Percentiles rank a stretch among this genome's conserved stretches.
phyloP scores from a whole-genome alignment of 1,284 basidiomycete genomes.

The Inonotus hispidus region DNA sequence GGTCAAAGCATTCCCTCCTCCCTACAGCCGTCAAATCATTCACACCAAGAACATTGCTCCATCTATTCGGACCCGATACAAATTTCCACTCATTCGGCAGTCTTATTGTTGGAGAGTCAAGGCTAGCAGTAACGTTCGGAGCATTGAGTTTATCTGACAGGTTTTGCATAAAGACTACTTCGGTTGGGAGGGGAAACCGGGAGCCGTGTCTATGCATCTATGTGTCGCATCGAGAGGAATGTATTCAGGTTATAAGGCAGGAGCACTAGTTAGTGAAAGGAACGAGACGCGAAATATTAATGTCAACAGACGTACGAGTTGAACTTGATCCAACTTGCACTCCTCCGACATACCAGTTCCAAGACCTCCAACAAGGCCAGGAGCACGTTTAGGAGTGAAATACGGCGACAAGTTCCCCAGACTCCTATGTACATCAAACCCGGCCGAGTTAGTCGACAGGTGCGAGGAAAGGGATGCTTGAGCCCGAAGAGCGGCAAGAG shows the following conservation, averaged over 20 bases:
- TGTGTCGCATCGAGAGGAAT: not conserved
- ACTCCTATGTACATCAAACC: constrained; percentile 18
- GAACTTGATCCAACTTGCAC: constrained; percentile 39
- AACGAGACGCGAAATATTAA: not conserved
- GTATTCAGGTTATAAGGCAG: not conserved
- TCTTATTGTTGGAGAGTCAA: not conserved
- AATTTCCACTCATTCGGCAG: constrained; percentile 34
- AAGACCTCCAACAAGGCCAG: constrained; percentile 24
- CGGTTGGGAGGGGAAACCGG: constrained; percentile 31
- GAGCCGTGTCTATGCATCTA: constrained; percentile 41
- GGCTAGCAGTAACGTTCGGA: constrained; percentile 27
- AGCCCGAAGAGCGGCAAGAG: no score
- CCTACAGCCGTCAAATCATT: constrained; percentile 40
- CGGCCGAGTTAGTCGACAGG: not conserved
- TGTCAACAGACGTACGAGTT: constrained; percentile 29
- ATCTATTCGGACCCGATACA: constrained; percentile 32
- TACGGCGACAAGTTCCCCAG: constrained; percentile 38
- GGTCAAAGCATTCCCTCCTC: constrained; percentile 37
- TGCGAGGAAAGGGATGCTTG: no score
- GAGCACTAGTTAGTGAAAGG: not conserved
- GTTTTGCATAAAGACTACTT: constrained; percentile 31
- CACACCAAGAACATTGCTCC: constrained; percentile 33
- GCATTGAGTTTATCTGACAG: constrained; percentile 33
- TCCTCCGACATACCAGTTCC: constrained; percentile 34
- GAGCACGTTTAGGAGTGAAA: constrained; percentile 28